Base-by-base conservation (phyloP, 441 rosid species). In the Gossypium gossypioides region DNA sequence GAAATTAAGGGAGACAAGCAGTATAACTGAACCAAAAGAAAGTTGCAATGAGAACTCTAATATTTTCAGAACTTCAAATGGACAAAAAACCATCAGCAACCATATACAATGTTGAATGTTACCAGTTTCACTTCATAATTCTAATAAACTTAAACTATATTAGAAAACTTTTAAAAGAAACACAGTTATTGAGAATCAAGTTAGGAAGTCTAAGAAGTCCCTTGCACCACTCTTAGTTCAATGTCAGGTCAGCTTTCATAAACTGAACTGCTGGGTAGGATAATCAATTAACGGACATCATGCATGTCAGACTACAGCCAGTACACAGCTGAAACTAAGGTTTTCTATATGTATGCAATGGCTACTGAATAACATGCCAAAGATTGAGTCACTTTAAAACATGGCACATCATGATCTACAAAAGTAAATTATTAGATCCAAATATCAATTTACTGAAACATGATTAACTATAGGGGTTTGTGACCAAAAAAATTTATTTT, bases 271-370 rank as follows among this genome's bases (percentile, higher is more conserved):
- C 22, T 27, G 16, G 27, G 72, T 29, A 68, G 48, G 56, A 29
- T 51, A 51, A 68, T 51, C 60, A 16, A 51, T 51, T 68, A 40
- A 32, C 6, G 25, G 19, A 10, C 46, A 68, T 32, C 60, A 29
- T 51, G 48, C 72, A 68, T 68, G 72, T 68, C 25, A 68, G 16
- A 29, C 16, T 51, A 51, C 46, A 68, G 60, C 46, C 52, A 16
- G 21, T 9, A 29, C 18, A 51, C 19, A 29, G 44, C 48, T 10
- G 27, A 68, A 68, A 51, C 46, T 15, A 16, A 46, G 27, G n/a
- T 68, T 27, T 68, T 50, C 71, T 27, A 2, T 24, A n/a, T 1
- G 24, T 27, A 51, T 25, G 46, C 59, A 51, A 51, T 67, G 25
- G 59, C 71, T 51, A 50, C 27, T 18, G 27, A 8, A 51, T 15